A percentile compares a stretch with the other conserved stretches of the same genome.
phyloP scores from a whole-genome alignment of 495 filamentous ascomycete species.

The Viridothelium virens region DNA sequence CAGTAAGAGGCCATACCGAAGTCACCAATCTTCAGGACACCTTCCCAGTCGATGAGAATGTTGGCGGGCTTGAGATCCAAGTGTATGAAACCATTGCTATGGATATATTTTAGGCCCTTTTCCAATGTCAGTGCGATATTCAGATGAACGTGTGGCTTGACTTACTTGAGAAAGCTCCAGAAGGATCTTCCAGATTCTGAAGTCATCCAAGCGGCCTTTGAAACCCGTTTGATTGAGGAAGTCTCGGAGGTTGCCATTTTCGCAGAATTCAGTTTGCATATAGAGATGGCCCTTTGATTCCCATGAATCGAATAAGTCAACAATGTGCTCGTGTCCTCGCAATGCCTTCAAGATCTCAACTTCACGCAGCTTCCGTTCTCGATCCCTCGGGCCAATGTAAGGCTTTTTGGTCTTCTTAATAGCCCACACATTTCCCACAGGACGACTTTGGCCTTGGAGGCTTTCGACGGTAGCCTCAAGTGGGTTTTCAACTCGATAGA shows the following conservation, averaged over 20 bases:
- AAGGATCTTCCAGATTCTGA: slow-evolving; percentile 95
- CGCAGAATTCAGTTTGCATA: slow-evolving; percentile 94
- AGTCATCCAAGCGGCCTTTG: slow-evolving; percentile 86
- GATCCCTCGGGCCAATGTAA: slow-evolving; percentile 63
- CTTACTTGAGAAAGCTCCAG: slow-evolving; percentile 72
- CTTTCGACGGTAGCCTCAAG: slow-evolving; percentile 19
- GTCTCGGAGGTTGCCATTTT: slow-evolving; percentile 77
- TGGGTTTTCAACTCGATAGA: slow-evolving; percentile 65
- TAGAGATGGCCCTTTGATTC: slow-evolving; percentile 75
- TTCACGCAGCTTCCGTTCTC: slow-evolving; percentile 70
- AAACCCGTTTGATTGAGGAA: slow-evolving; percentile 72
- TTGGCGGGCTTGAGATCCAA: slow-evolving; percentile 95
- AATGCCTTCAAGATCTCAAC: slow-evolving; percentile 66
- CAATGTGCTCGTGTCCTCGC: slow-evolving; percentile 67
- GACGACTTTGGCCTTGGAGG: slow-evolving; percentile 26
- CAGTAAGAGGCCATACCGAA: slow-evolving; percentile 84
- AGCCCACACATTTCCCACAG: slow-evolving; percentile 58
- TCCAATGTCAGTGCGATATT: slow-evolving; percentile 34
- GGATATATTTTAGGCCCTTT: slow-evolving; percentile 80
- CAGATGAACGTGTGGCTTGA: slow-evolving; percentile 17
- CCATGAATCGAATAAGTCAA: slow-evolving; percentile 77
- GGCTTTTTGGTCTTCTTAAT: slow-evolving; percentile 89
- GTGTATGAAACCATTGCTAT: slow-evolving; percentile 81
- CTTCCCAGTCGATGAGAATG: slow-evolving; percentile 82
- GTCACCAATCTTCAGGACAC: slow-evolving; percentile 87